Percentiles rank a stretch among this genome's conserved stretches.
These are phyloP conservation scores for Cutaneotrichosporon curvatum DNA, from an alignment of 1,284 basidiomycete species.

Conservation along the genomic window DNA sequence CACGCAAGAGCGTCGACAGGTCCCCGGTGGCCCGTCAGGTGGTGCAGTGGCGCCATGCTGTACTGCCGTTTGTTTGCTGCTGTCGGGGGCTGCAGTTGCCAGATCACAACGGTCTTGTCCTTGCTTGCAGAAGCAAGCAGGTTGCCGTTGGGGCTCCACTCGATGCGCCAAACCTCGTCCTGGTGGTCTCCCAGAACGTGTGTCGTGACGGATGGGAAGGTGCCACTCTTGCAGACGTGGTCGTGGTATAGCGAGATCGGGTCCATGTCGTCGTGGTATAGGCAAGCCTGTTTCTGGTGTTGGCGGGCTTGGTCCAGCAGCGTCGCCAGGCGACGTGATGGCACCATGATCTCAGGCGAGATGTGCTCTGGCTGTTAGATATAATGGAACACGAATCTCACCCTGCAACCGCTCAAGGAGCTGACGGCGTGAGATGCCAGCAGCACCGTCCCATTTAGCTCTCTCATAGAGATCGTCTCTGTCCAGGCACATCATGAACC, in stretches of 20 bases:
- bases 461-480: conserved; percentile 72
- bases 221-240: conserved; percentile 68
- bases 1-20: conserved; percentile 75
- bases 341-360: conserved; percentile 84
- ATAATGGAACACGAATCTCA: conserved; percentile 44
- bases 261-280: conserved; percentile 64
- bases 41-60: conserved; percentile 26
- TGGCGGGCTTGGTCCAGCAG: conserved; percentile 79
- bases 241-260: conserved; percentile 75
- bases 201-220: conserved; percentile 78
- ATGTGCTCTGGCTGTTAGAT: conserved; percentile 60
- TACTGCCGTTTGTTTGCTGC: conserved; percentile 21
- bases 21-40: conserved; percentile 63
- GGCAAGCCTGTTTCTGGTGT: conserved; percentile 68
- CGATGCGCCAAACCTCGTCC: conserved; percentile 92
- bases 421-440: conserved; percentile 65
- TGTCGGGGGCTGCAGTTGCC: conserved; percentile 58
- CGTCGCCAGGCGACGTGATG: conserved; percentile 73
- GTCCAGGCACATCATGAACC: conserved; percentile 82
- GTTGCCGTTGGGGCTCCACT: conserved; percentile 85
- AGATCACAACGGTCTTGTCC: conserved; percentile 81
- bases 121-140: conserved; percentile 81
- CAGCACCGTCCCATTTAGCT: conserved; percentile 83
- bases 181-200: conserved; percentile 75
- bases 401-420: conserved; percentile 77